Evolutionary conservation across 768 basidiomycete genomes (phyloP), one percentile per base, ranked within the genome.

Genomic region (Crepidotus variabilis): DNA sequence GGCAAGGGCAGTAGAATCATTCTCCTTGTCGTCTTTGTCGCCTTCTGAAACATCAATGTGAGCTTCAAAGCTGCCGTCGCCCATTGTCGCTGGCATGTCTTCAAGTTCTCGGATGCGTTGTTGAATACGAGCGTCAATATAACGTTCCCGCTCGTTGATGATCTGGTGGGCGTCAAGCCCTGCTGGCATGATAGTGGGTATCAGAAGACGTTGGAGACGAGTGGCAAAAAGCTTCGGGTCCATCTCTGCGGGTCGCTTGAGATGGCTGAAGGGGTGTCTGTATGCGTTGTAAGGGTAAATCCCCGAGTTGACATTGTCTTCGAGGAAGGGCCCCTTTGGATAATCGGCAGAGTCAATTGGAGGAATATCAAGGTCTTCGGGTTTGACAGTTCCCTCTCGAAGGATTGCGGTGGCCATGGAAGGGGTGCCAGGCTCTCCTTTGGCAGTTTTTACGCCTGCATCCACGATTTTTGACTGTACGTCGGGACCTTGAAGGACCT

Each of bases 211-310:
- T 65, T 92, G 90, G 24, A 92, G 77, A 33, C 87, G 86, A 24
- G 87, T 88, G 0, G 86, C 83, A 62, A 84, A 86, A 55, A 85
- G 72, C 45, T 77, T 71, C 13, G 86, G 85, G 65, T 85, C 84
- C 50, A 75, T 77, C 51, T 84, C 83, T 28, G 81, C 60, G 22
- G 80, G 75, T 36, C 89, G 85, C 58, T 87, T 86, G 60, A 91
- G 83, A 60, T 92, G 87, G 2, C 86, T 78, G 68, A 95, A 88
- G 11, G 94, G 94, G 63, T 94, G 84, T 24, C 82, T 79, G 67
- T 85, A 95, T 18, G 94, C 87, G 69, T 96, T 96, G 76, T 94
- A 95, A 2, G 94, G 94, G 64, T 95, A 94, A 57, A 95, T 86
- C 39, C 84, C 83, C 0, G 92, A 94, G 56, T 83, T 78, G 52